Conservation (phyloP, 164 flowering plant species). For the Liquidambar formosana region DNA sequence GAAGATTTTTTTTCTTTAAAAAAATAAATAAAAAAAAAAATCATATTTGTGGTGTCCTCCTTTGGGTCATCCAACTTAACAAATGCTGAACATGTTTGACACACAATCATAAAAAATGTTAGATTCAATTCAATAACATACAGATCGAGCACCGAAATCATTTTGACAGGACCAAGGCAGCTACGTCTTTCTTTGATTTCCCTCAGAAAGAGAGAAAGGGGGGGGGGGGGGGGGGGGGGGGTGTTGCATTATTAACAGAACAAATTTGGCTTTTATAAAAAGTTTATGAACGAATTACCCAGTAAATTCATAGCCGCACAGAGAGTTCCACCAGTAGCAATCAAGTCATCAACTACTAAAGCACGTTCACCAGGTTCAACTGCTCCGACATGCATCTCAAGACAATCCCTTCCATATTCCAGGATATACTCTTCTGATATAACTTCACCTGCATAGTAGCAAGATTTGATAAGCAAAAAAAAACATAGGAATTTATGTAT, state of each 20-base stretch:
- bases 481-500: not conserved
- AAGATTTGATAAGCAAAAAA: not conserved
- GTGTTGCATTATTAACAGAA: too few relatives aligned
- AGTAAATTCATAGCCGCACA: conserved; percentile 84
- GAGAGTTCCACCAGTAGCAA: conserved; percentile 94
- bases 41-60: not conserved
- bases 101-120: too few relatives aligned
- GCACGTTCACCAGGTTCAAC: conserved; percentile 79
- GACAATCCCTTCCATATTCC: conserved; percentile 94
- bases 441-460: conserved; percentile 62
- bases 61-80: not conserved
- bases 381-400: conserved; percentile 97
- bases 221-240: too few relatives aligned
- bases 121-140: too few relatives aligned
- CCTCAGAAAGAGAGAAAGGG: too few relatives aligned
- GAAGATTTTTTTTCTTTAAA: too few relatives aligned
- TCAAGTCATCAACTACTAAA: conserved; percentile 89
- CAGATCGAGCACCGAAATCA: too few relatives aligned
- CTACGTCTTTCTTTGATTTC: too few relatives aligned
- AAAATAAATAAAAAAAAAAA: too few relatives aligned
- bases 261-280: not conserved
- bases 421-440: conserved; percentile 76
- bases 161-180: too few relatives aligned
- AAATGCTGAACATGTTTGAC: too few relatives aligned
- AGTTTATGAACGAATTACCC: conserved; percentile 30